Evolutionary conservation across 1,284 basidiomycete genomes (phyloP).

Genomic region (Stygiomarasmius scandens): DNA sequence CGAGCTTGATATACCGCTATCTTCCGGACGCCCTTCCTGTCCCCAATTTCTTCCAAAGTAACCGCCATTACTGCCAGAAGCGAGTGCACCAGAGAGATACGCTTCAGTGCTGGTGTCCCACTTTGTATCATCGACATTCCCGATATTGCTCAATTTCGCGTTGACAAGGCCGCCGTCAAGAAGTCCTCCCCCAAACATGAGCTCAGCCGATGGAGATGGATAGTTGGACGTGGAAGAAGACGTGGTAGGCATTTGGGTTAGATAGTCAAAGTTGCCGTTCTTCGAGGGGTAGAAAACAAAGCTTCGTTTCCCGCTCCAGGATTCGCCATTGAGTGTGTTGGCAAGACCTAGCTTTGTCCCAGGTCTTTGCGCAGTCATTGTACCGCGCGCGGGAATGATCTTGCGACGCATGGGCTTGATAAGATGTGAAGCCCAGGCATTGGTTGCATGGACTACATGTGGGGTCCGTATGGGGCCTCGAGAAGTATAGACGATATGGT

Average conservation of each 20-base stretch:
- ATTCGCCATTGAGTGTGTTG: slow-evolving; percentile 33
- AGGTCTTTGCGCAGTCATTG: slow-evolving; percentile 69
- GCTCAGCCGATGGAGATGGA: slow-evolving; percentile 42
- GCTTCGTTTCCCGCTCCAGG: slow-evolving; percentile 44
- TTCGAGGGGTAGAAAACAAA: slow-evolving; percentile 65
- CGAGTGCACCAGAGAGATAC: slow-evolving; percentile 49
- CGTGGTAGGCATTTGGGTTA: slow-evolving; percentile 64
- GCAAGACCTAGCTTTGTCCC: slow-evolving; percentile 33
- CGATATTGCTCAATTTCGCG: slow-evolving; percentile 38
- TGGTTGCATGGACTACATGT: slow-evolving; percentile 80
- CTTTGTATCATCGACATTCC: slow-evolving; percentile 45
- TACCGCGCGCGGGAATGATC: slow-evolving; percentile 60
- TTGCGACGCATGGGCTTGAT: slow-evolving; percentile 63
- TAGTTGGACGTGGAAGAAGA: slow-evolving; percentile 15
- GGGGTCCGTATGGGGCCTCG: slow-evolving; percentile 54
- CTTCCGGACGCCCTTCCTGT: slow-evolving; percentile 22
- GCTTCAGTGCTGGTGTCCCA: slow-evolving; percentile 43
- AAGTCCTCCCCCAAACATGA: slow-evolving; percentile 66
- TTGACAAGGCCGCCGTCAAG: slow-evolving; percentile 28
- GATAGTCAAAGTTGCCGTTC: slow-evolving; percentile 62
- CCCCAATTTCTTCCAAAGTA: slow-evolving; percentile 50
- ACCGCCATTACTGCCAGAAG: slow-evolving; percentile 22
- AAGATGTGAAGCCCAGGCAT: slow-evolving; percentile 74
- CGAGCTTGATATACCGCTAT: slow-evolving; percentile 13
- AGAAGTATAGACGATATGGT: slow-evolving; percentile 47